These are phyloP conservation scores for Nannochloropsis oceanica DNA, from an alignment of 108 stramenopile genomes.

Conservation along the genomic window DNA sequence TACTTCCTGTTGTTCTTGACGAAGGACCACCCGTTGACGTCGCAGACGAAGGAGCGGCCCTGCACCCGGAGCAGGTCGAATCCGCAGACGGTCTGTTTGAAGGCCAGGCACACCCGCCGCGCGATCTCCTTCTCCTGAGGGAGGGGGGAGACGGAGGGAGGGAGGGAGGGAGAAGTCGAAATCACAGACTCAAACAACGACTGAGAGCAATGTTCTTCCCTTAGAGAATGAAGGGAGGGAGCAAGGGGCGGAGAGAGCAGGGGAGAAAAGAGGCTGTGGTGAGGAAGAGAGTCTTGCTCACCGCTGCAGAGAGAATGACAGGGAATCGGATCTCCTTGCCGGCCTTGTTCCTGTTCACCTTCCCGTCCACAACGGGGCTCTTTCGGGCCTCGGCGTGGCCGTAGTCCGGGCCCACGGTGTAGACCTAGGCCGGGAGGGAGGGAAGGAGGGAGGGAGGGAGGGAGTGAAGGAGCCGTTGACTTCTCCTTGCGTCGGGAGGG, in stretches of 20 bases:
- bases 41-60: conserved; percentile 81
- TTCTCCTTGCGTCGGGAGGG: no score
- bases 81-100: conserved; percentile 91
- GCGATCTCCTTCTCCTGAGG: conserved; percentile 77
- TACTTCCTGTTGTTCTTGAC: conserved; percentile 83
- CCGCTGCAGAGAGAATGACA: no score
- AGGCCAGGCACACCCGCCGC: conserved; percentile 45
- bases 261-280: no score
- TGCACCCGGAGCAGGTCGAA: conserved; percentile 75
- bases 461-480: no score
- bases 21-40: conserved; percentile 98
- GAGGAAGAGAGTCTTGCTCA: no score
- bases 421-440: no score
- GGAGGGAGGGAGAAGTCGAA: not conserved
- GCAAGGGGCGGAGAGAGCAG: no score
- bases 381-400: conserved; percentile 97
- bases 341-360: conserved; percentile 81
- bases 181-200: not conserved
- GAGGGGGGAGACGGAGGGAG: conserved; percentile 86
- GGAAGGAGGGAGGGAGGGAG: no score
- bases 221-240: no score
- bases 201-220: no score
- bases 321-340: conserved; percentile 86
- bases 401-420: conserved; percentile 92
- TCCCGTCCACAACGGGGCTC: conserved; percentile 87